phyloP scores from a whole-genome alignment of 768 basidiomycete species.

The Tubosaeta sp. region DNA sequence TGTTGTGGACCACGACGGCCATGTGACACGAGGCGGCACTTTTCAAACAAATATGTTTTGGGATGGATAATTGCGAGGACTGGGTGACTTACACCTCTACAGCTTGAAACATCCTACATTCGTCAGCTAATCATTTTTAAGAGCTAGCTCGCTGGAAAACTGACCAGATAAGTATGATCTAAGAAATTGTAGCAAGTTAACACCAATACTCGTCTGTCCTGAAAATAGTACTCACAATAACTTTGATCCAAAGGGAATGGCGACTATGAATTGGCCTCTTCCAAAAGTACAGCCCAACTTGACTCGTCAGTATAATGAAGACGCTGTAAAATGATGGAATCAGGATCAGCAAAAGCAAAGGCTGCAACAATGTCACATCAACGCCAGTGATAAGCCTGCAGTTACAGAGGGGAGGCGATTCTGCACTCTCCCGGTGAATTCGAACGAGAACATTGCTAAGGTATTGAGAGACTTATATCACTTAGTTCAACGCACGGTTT shows the following conservation, averaged over 20 bases:
- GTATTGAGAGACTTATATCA: neutral
- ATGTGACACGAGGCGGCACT: constrained; percentile 14
- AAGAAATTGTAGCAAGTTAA: neutral
- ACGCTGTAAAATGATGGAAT: constrained; percentile 2
- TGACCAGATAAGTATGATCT: constrained; percentile 23
- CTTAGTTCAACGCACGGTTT: neutral
- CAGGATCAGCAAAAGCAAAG: neutral
- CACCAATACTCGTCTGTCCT: too few species aligned
- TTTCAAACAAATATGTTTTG: neutral
- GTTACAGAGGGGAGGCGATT: constrained; percentile 7
- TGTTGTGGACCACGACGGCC: constrained; percentile 3
- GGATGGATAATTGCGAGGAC: neutral
- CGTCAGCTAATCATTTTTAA: neutral
- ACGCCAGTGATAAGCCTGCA: constrained; percentile 10
- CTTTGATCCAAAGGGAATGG: constrained; percentile 22
- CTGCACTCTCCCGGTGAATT: constrained; percentile 3
- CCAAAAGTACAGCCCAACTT: constrained; percentile 23
- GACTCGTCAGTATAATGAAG: constrained; percentile 20
- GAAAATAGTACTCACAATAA: constrained; percentile 11
- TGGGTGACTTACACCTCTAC: constrained; percentile 9
- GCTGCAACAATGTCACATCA: constrained; percentile 4
- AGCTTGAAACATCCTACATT: constrained; percentile 19
- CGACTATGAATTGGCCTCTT: constrained; percentile 10
- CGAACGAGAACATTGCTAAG: constrained; percentile 2
- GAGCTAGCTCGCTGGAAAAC: neutral